Evolutionary conservation across 257 asterid species (phyloP).

Genomic region (Orobanche coerulescens): DNA sequence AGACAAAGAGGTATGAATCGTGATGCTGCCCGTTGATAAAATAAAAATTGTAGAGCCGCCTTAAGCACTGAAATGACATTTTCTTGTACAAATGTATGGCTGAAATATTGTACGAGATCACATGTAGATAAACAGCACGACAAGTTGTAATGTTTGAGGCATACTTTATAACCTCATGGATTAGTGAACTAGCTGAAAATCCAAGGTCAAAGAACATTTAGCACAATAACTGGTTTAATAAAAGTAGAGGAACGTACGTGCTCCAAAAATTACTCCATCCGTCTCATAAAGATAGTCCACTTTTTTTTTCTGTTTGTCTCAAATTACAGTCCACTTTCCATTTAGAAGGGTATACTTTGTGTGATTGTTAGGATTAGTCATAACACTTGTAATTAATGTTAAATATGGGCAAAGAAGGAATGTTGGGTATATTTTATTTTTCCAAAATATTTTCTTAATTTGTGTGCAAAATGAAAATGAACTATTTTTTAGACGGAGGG

Average conservation of each 20-base stretch:
- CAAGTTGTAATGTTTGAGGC: conserved; percentile 64
- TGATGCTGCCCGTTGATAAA: conserved; percentile 72
- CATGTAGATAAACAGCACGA: conserved; percentile 89
- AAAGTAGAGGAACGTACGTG: conserved; percentile 1
- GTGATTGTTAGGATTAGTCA: too few species aligned
- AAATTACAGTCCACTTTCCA: too few species aligned
- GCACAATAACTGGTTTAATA: conserved; percentile 7
- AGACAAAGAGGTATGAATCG: conserved; percentile 89
- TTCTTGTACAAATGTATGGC: conserved; percentile 89
- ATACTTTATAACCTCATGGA: conserved; percentile 70
- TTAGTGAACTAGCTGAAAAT: conserved; percentile 74
- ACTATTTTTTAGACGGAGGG: too few species aligned
- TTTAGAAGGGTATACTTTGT: too few species aligned
- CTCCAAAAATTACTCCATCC: not conserved
- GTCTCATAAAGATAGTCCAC: too few species aligned
- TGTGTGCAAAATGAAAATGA: too few species aligned
- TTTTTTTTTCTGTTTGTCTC: too few species aligned
- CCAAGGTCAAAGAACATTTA: conserved; percentile 24
- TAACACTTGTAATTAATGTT: too few species aligned
- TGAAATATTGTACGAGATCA: conserved; percentile 84
- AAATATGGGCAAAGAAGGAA: too few species aligned
- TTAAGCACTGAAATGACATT: conserved; percentile 74
- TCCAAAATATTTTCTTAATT: too few species aligned
- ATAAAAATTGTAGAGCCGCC: conserved; percentile 69
- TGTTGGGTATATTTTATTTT: too few species aligned